Evolutionary conservation across 78 protist genomes (phyloP), one percentile per base, ranked within the genome.

Genomic region (Salpingoeca rosetta): DNA sequence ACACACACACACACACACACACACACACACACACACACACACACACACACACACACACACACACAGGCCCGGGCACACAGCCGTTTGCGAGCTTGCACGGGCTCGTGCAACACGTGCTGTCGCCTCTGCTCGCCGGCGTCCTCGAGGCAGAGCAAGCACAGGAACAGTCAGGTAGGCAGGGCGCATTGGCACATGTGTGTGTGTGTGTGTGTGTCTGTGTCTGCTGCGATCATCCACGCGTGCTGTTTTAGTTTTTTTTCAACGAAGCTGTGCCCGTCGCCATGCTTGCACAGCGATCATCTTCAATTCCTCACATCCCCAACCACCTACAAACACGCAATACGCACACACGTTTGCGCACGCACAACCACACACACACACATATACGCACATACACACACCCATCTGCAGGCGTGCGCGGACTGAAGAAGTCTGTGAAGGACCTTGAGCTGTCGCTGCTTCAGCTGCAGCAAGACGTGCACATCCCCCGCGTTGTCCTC

Each of bases 401-500:
- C 65, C 65, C 17, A 7, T 17, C 17, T 51, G 31, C 17, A 51
- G 65, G 31, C 65, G 65, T 51, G 65, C 65, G 65, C 65, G 7
- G 31, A 51, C 17, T 51, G 65, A 7, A 51, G 31, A 7, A 17
- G 7, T 7, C 65, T 17, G 31, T 51, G 65, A 7, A 51, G 1
- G 93, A 91, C 41, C 84, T 93, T 0, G 91, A 89, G 83, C 84
- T 89, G 22, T 88, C 92, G 27, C 89, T 93, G 39, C 80, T 84
- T 38, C 85, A 91, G 43, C 87, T 91, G 76, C 88, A 93, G 56
- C 93, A 93, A 72, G 86, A 93, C 51, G 85, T 90, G 26, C 91
- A 91, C 39, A 88, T 93, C 36, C 93, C 93, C 51, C 92, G 91
- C 78, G 90, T 91, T 22, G 17, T 42, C 26, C 76, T 93, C 11